These are phyloP conservation scores for Jaminaea rosea DNA, from an alignment of 1,284 basidiomycete genomes.

Conservation along the genomic window DNA sequence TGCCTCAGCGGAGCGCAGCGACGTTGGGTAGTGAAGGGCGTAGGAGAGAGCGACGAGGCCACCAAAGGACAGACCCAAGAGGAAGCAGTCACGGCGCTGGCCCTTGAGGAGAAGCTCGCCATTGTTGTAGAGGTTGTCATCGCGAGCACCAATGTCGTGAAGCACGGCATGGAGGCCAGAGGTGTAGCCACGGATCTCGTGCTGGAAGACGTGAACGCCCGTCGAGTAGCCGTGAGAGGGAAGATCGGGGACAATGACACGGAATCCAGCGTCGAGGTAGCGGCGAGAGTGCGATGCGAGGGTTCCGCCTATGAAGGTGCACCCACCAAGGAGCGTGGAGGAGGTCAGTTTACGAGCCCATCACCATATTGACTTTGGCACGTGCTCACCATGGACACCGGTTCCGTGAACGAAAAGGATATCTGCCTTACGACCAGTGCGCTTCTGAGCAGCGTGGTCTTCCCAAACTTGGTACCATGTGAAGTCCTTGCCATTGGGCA, in stretches of 20 bases:
- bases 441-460: constrained; percentile 19
- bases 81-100: constrained; percentile 33
- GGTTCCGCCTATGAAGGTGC: too few species aligned
- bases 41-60: constrained; percentile 36
- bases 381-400: constrained; percentile 42
- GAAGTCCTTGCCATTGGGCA: constrained; percentile 39
- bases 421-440: constrained; percentile 32
- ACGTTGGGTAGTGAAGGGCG: constrained; percentile 33
- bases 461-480: constrained; percentile 46
- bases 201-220: constrained; percentile 39
- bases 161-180: constrained; percentile 31
- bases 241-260: constrained; percentile 39
- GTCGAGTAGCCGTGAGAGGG: constrained; percentile 42
- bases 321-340: too few species aligned
- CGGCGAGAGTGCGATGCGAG: constrained; percentile 38
- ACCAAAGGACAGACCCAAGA: constrained; percentile 42
- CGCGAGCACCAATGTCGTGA: constrained; percentile 32
- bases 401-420: constrained; percentile 43
- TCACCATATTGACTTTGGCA: too few species aligned
- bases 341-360: too few species aligned
- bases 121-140: constrained; percentile 13
- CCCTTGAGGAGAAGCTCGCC: constrained; percentile 14
- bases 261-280: constrained; percentile 40
- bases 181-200: constrained; percentile 21
- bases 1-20: constrained; percentile 19